phyloP scores from a whole-genome alignment of 495 filamentous ascomycete species.

The Aspergillus sparsus region DNA sequence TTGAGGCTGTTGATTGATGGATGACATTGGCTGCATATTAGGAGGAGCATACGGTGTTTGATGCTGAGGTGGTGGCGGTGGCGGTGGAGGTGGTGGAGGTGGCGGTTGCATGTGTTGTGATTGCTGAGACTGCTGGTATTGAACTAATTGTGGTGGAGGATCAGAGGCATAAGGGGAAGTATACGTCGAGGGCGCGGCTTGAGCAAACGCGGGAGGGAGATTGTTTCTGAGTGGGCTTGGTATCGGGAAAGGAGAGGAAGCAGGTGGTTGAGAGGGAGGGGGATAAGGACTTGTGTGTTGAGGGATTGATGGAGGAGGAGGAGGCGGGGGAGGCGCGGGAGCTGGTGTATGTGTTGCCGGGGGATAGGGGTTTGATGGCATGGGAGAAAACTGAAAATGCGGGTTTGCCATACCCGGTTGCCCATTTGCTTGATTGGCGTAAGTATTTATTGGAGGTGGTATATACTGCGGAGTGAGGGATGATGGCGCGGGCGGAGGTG shows the following conservation, averaged over 20 bases:
- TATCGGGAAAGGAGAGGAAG: conserved; percentile 38
- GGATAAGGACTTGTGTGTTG: conserved; percentile 27
- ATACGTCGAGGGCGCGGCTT: conserved; percentile 42
- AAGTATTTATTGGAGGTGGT: conserved; percentile 41
- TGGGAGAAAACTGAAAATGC: conserved; percentile 49
- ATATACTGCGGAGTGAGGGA: conserved; percentile 45
- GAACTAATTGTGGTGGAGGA: conserved; percentile 37
- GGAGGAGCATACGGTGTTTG: conserved; percentile 35
- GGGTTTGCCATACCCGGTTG: conserved; percentile 39
- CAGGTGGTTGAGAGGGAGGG: conserved; percentile 21
- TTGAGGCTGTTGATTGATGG: conserved; percentile 29
- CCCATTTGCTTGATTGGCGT: conserved; percentile 34
- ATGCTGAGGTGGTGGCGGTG: conserved; percentile 34
- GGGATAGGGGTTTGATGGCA: conserved; percentile 38
- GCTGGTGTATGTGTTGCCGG: conserved; percentile 25
- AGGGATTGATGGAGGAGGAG: conserved; percentile 15
- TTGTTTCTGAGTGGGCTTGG: conserved; percentile 47
- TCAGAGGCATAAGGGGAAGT: conserved; percentile 48
- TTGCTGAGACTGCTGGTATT: conserved; percentile 36
- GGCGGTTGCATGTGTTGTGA: conserved; percentile 24
- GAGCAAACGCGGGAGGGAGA: conserved; percentile 47
- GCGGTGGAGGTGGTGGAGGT: conserved; percentile 25
- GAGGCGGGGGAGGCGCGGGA: conserved; percentile 26
- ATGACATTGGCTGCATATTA: conserved; percentile 27
- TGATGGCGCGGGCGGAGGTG: conserved; percentile 35